Base-by-base conservation (phyloP, 352 stramenopile species). In the Globisporangium parvum region DNA sequence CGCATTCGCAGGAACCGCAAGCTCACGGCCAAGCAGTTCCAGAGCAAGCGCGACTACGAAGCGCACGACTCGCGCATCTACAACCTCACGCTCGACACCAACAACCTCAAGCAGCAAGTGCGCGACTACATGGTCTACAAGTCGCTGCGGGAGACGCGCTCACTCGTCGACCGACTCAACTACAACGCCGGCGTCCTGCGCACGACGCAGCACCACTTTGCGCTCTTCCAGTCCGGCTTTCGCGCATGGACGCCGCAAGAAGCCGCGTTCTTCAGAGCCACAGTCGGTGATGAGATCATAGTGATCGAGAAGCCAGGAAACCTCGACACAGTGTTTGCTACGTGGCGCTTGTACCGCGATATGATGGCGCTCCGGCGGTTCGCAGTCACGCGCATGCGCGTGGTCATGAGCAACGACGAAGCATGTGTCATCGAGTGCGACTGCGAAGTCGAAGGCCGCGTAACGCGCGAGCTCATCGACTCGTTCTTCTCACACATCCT, bases 61-160 rank as follows among this genome's bases (percentile, higher is more conserved):
- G 11, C 3, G 24, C n/a, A 42, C 3, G 40, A 50, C 31, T 61
- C 55, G 31, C 55, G 35, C 17, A 31, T 61, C 12, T 51, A 69
- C 55, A 73, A 73, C 23, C 53, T 80, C 24, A 58, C 64, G 51
- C 56, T 80, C 9, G 67, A 80, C 45, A 49, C 75, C 18, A 60
- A 75, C 44, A 62, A 48, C 12, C 50, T 80, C 21, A 59, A 60
- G 24, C 70, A 74, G 48, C 67, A 77, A 55, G 59, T 77, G 45
- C 62, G 63, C 26, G n/a, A 28, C 39, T 37, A 37, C 5, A 5
- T 51, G 26, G 14, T 55, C 9, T 42, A 51, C 26, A 61, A 61
- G 35, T 28, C 37, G 3, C 28, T 61, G 24, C 15, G 48, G 14
- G 47, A 59, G 35, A 62, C 64, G 42, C 55, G 55, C 12, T 28